Evolutionary conservation across 2,329 filamentous ascomycete genomes (phyloP).

Genomic region (Monosporascus sp.): DNA sequence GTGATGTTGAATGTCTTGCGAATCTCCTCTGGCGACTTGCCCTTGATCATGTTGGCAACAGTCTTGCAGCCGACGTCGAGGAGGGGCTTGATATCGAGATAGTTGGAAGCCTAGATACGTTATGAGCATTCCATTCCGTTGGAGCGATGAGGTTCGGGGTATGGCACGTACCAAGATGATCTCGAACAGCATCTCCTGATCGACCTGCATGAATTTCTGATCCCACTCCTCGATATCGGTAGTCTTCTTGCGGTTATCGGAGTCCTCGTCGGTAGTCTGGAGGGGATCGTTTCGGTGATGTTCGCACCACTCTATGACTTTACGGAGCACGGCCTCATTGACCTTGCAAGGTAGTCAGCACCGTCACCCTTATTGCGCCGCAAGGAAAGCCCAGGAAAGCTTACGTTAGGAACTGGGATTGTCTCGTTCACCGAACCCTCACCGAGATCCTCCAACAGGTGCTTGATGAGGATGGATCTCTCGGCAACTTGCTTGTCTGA

Average conservation of each 20-base stretch:
- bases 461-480: constrained; percentile 93
- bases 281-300: constrained; percentile 88
- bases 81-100: constrained; percentile 96
- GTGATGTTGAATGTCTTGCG: constrained; percentile 99
- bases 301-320: constrained; percentile 97
- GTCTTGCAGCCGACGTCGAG: constrained; percentile 99
- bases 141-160: not conserved
- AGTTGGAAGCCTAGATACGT: constrained; percentile 75
- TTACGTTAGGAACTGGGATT: constrained; percentile 82
- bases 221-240: constrained; percentile 99
- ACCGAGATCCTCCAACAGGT: constrained; percentile 92
- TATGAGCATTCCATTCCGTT: constrained; percentile 18
- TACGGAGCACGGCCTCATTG: constrained; percentile 87
- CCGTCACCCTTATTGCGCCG: not conserved
- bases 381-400: constrained; percentile 20
- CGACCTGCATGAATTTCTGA: constrained; percentile 99
- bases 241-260: constrained; percentile 93
- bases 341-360: constrained; percentile 47
- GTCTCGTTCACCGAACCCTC: constrained; percentile 57
- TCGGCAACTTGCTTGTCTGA: constrained; percentile 79
- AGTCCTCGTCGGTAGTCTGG: constrained; percentile 79
- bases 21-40: constrained; percentile 98
- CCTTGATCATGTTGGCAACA: constrained; percentile 99
- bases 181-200: constrained; percentile 99
- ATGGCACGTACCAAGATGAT: constrained; percentile 76